Base-by-base conservation (phyloP, 768 basidiomycete species). In the Boletus reticulatus region DNA sequence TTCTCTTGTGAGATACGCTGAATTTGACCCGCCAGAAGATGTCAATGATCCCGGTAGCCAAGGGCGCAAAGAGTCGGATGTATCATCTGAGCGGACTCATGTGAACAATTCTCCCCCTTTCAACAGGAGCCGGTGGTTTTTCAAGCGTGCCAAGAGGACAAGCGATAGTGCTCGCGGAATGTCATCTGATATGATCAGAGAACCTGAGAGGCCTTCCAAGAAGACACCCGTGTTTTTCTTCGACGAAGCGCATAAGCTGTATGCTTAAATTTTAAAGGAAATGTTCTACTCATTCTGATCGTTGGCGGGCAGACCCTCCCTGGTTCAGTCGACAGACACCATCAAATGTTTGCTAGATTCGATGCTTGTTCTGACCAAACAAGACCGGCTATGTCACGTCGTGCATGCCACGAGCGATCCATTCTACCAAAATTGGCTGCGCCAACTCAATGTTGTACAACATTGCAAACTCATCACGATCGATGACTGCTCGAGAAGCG, bases 341-440 rank as follows among this genome's bases (percentile, higher is more conserved):
- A 90, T 94, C 88, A 93, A 92, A 67, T 86, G 84, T 59, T 72
- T 94, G 16, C 78, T 94, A 34, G 92, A 93, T 64, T 88, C 89
- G 13, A 89, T 92, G 82, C 82, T 92, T 19, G 91, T 92, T 14
- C 74, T 93, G 52, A 92, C 92, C 32, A 92, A 93, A 73, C 92
- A 93, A 69, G 91, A 92, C 65, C 76, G 87, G n/a, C 71, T 93
- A 14, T 89, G 87, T 63, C 89, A 92, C 64, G 85, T 92, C 63
- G 84, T 91, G 48, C 88, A 91, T 59, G 87, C 87, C 6, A 88
- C 89, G 6, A 89, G 87, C 62, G 89, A 92, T 60, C 88, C 89
- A 0, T 91, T 91, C 71, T 92, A 91, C 64, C 89, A 90, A 61
- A 88, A 85, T 13, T 90, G 87, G 88, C 76, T 92, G 44, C 78